These are phyloP conservation scores for Lantana camara DNA, from an alignment of 257 asterid genomes.

Conservation along the genomic window DNA sequence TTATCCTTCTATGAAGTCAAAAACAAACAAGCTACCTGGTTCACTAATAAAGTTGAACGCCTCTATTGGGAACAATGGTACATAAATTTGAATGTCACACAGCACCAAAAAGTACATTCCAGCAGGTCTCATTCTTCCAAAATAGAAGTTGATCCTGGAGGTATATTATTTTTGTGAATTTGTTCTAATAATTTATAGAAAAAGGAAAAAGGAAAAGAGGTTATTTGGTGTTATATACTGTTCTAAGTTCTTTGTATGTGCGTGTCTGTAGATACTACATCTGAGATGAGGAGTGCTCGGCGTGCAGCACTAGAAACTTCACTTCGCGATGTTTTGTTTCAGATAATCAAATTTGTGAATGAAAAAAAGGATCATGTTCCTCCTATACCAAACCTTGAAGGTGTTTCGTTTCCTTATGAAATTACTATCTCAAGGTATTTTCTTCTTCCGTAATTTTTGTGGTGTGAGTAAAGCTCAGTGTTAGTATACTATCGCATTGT, in stretches of 20 bases:
- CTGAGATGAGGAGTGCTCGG: conserved; percentile 72
- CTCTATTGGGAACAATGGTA: conserved; percentile 94
- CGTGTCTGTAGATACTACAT: conserved; percentile 46
- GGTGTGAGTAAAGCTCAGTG: conserved; percentile 3
- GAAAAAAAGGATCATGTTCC: conserved; percentile 98
- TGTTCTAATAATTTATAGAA: neutral
- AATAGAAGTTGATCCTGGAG: conserved; percentile 76
- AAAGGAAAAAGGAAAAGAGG: neutral
- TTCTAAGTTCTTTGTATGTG: conserved; percentile 17
- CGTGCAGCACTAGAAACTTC: conserved; percentile 75
- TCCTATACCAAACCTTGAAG: conserved; percentile 78
- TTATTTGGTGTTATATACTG: neutral
- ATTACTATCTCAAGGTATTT: conserved; percentile 85
- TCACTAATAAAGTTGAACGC: conserved; percentile 87
- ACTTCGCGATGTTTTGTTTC: conserved; percentile 85
- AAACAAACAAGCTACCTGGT: conserved; percentile 92
- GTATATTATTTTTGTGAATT: conserved; percentile 39
- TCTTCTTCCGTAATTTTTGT: conserved; percentile 12
- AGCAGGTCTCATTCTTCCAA: conserved; percentile 73
- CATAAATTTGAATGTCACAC: conserved; percentile 76
- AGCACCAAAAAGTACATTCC: conserved; percentile 65
- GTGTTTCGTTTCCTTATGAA: conserved; percentile 85
- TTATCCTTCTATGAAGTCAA: conserved; percentile 85
- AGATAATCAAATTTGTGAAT: conserved; percentile 86
- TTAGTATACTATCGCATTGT: conserved; percentile 8